Percentiles rank a stretch among this genome's conserved stretches.
These are phyloP conservation scores for Termitomyces sp. DNA, from an alignment of 768 basidiomycete genomes.

Conservation along the genomic window DNA sequence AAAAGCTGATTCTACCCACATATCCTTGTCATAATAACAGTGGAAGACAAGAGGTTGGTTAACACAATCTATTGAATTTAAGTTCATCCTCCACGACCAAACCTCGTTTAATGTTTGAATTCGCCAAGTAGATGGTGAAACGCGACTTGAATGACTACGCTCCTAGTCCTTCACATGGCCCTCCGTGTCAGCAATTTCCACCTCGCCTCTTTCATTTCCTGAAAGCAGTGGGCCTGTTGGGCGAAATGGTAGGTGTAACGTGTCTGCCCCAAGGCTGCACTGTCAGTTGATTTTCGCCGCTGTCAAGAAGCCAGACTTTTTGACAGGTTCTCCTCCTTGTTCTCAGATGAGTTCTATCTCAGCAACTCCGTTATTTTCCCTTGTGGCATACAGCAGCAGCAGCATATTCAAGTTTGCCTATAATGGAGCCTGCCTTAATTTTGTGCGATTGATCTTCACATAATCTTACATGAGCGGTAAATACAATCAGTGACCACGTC, in stretches of 20 bases:
- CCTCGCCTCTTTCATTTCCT: neutral
- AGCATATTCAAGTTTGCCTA: neutral
- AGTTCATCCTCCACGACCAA: neutral
- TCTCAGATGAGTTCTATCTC: neutral
- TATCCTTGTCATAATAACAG: neutral
- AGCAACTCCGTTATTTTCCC: neutral
- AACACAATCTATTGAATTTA: too few relatives aligned
- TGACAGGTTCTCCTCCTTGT: neutral
- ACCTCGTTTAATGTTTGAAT: too few relatives aligned
- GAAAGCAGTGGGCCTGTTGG: neutral
- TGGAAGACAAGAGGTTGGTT: neutral
- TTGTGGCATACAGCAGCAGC: neutral
- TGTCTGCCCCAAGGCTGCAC: neutral
- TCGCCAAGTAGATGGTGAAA: neutral
- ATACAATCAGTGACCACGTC: neutral
- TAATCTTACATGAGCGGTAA: neutral
- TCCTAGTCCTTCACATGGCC: neutral
- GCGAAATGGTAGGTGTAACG: too few relatives aligned
- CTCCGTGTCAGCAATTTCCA: neutral
- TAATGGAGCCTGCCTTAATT: neutral
- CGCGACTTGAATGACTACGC: neutral
- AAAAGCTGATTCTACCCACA: neutral
- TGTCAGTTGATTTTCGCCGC: neutral
- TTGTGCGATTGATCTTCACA: too few relatives aligned
- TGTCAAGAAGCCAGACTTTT: constrained; percentile 1